These are phyloP conservation scores for Leishmania mexicana DNA, from an alignment of 208 protist species.

Conservation along the genomic window DNA sequence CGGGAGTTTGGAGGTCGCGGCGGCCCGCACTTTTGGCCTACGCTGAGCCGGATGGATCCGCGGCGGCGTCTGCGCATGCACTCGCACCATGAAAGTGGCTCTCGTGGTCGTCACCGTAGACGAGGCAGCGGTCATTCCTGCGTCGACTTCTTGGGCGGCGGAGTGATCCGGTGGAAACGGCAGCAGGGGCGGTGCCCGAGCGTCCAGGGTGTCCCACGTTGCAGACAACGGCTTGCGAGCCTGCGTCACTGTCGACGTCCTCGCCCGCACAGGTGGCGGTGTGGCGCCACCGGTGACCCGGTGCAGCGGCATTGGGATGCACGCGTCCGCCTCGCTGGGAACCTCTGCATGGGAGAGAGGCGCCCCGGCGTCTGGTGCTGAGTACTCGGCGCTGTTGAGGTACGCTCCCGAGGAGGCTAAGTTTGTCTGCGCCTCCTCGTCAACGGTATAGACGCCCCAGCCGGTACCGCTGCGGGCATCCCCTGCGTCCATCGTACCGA, in stretches of 20 bases:
- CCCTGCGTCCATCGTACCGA: background rate
- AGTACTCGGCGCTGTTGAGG: background rate
- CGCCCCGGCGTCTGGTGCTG: background rate
- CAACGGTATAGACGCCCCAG: background rate
- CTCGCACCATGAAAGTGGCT: background rate
- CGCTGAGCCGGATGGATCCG: background rate
- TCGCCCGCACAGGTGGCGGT: background rate
- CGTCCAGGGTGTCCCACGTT: background rate
- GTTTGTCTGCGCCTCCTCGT: background rate
- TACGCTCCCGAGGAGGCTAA: background rate
- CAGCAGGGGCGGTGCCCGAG: background rate
- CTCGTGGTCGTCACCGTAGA: background rate
- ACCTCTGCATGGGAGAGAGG: background rate
- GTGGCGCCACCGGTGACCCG: background rate
- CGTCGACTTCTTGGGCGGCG: background rate
- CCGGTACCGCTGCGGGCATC: background rate
- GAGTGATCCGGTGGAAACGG: background rate
- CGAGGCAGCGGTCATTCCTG: background rate
- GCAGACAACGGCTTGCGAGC: background rate
- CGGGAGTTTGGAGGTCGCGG: background rate
- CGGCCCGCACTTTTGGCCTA: background rate
- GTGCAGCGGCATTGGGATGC: background rate
- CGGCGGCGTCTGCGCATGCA: background rate
- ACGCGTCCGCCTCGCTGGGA: background rate
- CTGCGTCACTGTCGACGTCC: background rate